Base-by-base conservation (phyloP, 2,329 filamentous ascomycete species). In the Penicillium nordicum region DNA sequence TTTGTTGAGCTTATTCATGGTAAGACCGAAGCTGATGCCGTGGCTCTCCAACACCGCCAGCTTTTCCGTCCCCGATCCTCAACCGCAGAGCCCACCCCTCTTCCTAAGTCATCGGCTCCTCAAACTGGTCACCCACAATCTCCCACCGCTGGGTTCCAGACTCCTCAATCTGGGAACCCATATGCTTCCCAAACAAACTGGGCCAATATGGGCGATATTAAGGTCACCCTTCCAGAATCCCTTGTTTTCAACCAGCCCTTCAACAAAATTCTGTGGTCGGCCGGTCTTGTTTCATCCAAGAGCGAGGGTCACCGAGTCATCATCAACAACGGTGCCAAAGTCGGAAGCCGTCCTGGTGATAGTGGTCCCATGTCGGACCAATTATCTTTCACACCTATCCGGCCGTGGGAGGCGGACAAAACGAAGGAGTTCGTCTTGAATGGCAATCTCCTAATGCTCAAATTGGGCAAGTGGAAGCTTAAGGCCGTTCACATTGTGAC, bases 1-100 rank as follows among this genome's bases (percentile, higher is more conserved):
- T 88, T 97, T 23, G 79, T 95, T 0, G 82, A 87, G 48, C 80
- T 99, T 2, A 83, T 92, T 1, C 92, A 97, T 69, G 90, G 92
- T 14, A 71, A 78, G 0, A 67, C 81, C 8, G 82, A 82, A 59
- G 91, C 92, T 0, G 71, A 82, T 14, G 77, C 82, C 23, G 86
- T 90, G 7, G 84, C 86, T 57, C 63, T 67, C 16, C 77, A 84
- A 59, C 84, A 87, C 61, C 77, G 78, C 43, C 74, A 79, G 57
- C 67, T 84, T 6, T 74, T 80, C 65, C 67, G 68, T 21, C 63
- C 70, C 30, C 70, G 67, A 30, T 68, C 60, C 8, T 74, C 72
- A 6, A 71, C 65, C 1, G 67, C 63, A n/a, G 67, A 69, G 37
- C 72, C 72, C 4, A 72, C 69, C 6, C 72, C 72, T 10, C 62